These are phyloP conservation scores for Crithidia bombi DNA, from an alignment of 208 protist genomes.

Conservation along the genomic window DNA sequence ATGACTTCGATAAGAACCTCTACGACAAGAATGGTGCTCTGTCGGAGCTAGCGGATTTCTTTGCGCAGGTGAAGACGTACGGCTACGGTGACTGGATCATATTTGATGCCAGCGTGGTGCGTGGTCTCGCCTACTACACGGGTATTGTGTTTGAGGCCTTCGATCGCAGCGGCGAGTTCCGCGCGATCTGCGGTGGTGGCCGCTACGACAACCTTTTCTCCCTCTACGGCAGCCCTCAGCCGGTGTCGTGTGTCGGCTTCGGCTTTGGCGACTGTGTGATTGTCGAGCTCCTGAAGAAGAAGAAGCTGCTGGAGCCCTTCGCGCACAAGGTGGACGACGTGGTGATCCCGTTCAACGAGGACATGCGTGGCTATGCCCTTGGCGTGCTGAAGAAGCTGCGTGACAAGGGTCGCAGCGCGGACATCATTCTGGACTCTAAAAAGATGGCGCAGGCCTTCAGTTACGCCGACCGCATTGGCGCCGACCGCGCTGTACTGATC, in stretches of 20 bases:
- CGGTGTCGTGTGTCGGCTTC: slow-evolving; percentile 94
- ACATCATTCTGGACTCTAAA: slow-evolving; percentile 94
- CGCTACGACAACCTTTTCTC: slow-evolving; percentile 95
- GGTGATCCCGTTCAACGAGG: slow-evolving; percentile 94
- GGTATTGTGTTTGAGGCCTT: slow-evolving; percentile 97
- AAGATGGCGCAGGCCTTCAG: slow-evolving; percentile 91
- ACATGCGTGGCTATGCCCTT: slow-evolving; percentile 86
- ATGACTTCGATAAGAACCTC: slow-evolving; percentile 77
- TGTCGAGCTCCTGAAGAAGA: slow-evolving; percentile 93
- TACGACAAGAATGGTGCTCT: slow-evolving; percentile 73
- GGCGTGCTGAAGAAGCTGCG: slow-evolving; percentile 79
- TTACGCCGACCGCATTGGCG: slow-evolving; percentile 95
- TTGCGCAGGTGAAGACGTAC: slow-evolving; percentile 88
- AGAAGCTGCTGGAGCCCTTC: slow-evolving; percentile 76
- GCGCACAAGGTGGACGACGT: slow-evolving; percentile 82
- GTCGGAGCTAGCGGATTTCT: slow-evolving; percentile 86
- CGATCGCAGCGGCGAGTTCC: slow-evolving; percentile 91
- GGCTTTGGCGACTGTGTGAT: slow-evolving; percentile 97
- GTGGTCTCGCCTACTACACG: slow-evolving; percentile 96
- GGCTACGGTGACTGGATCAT: slow-evolving; percentile 94
- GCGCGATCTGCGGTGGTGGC: slow-evolving; percentile 95
- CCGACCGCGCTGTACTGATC: slow-evolving; percentile 87
- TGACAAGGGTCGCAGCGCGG: slow-evolving; percentile 74
- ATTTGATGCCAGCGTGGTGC: slow-evolving; percentile 95
- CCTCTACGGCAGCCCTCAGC: slow-evolving; percentile 91